Base-by-base conservation (phyloP, 2,329 filamentous ascomycete genomes). In the Botryotinia narcissicola region DNA sequence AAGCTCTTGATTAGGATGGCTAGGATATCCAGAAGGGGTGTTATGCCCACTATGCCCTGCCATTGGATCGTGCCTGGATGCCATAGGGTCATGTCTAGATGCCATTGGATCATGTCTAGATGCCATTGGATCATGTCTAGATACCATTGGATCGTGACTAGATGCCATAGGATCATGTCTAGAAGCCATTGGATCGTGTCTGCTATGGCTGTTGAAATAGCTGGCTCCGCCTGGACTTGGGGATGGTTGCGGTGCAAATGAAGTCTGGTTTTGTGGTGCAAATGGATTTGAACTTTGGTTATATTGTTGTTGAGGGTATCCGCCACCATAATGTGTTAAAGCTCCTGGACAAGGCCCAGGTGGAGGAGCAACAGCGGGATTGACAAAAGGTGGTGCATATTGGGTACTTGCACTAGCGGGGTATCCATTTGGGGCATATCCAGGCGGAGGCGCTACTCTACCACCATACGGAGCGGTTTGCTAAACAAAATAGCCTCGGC, bases 81-180 rank as follows among this genome's bases (percentile, higher is more conserved):
- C 51, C 51, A 54, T 54, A 18, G 77, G 84, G 73, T 86, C 88
- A 29, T 80, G 78, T 29, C 42, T 51, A 35, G 74, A 54, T 8
- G 51, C 83, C 84, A 79, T 86, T 84, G 77, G 84, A 74, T 74
- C 78, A 46, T 79, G 77, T 10, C 74, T 74, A 73, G 74, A 54
- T 16, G 3, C 83, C 84, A 79, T 86, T 84, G 77, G 84, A 73
- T 86, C 88, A n/a, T 80, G 78, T 40, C 42, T 63, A 44, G 74
- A 54, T 16, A 12, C 83, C 84, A 79, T 86, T 84, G 77, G 84
- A 73, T 74, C 78, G 51, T 44, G 42, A 8, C 42, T 44, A 20
- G 42, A 29, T 18, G 51, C 83, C 84, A 79, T 86, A 4, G 77
- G 84, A 74, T 74, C 78, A 51, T 79, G 77, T 18, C 74, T 74